phyloP scores from a whole-genome alignment of 1,139 yeast genomes.

The Kodamaea sp. region DNA sequence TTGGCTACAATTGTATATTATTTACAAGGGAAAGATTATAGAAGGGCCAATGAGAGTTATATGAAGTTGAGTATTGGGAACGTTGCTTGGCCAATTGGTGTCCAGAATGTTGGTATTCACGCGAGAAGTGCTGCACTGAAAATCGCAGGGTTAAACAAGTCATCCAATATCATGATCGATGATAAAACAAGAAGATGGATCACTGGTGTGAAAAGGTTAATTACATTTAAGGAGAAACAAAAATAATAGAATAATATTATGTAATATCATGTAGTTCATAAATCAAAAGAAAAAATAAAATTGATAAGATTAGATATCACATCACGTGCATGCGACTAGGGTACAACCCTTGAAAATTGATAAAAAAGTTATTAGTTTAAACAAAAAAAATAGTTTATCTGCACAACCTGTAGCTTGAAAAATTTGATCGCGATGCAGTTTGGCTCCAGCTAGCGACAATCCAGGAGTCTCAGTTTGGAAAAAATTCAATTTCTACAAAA shows the following conservation, averaged over 20 bases:
- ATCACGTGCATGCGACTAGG: slow-evolving; percentile 5
- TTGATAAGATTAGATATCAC: neutral
- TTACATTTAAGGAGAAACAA: slow-evolving; percentile 49
- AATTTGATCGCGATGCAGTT: no score
- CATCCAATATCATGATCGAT: slow-evolving; percentile 76
- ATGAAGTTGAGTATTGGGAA: slow-evolving; percentile 79
- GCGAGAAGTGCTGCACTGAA: slow-evolving; percentile 54
- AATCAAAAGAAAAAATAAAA: neutral
- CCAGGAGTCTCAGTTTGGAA: slow-evolving; percentile 7
- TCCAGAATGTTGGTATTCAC: slow-evolving; percentile 75
- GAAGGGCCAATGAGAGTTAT: slow-evolving; percentile 65
- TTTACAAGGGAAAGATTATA: slow-evolving; percentile 52
- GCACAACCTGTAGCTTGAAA: no score
- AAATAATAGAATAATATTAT: no score
- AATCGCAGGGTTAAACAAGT: slow-evolving; percentile 38
- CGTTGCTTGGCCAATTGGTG: slow-evolving; percentile 93
- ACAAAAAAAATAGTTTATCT: no score
- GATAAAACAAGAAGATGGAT: slow-evolving; percentile 78
- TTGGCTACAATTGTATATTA: slow-evolving; percentile 59
- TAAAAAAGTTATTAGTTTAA: no score
- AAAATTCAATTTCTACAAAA: slow-evolving; percentile 4
- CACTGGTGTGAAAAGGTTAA: slow-evolving; percentile 64
- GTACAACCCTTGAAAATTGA: slow-evolving; percentile 3
- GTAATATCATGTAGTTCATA: no score
- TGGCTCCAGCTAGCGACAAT: no score